Base-by-base conservation (phyloP, 441 rosid species). In the Iberis amara region DNA sequence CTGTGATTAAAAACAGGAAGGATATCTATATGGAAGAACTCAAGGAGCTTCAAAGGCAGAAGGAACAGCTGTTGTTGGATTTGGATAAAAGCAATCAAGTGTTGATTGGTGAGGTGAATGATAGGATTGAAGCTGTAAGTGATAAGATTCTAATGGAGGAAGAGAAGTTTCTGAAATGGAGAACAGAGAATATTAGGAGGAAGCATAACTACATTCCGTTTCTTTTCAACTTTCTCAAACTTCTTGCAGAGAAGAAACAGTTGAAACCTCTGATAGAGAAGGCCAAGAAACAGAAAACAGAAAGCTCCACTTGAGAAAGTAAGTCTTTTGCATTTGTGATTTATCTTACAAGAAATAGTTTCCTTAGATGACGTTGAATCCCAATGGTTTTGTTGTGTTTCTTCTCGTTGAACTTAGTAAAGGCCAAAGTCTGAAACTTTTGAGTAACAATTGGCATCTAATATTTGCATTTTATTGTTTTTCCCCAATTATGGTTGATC, bases 161-260 rank as follows among this genome's bases (percentile, higher is more conserved):
- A 69, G 98, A 91, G 55, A 91, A 91, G 61, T 88, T 82, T 70
- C 83, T 76, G 77, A 85, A 80, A 63, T 91, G 98, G 98, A 91
- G 82, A 64, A 88, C 94, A 0, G 98, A 91, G 66, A 91, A 91
- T 53, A 76, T 85, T 21, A 69, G 98, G 13, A 73, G 98, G 82
- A 91, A 88, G 73, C 96, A 91, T 69, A 91, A 91, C 61, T 88
- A 91, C 69, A 91, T 91, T 40, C 98, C 98, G 15, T 91, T 91
- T 61, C 55, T 91, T 68, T 91, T 91, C 59, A 88, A 88, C 73
- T 91, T 91, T 74, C 89, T 91, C 41, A 91, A 91, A 75, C 82
- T 91, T 72, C 95, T 91, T 5, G 96, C 98, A 0, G 96, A 88
- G 70, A 91, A 91, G 89, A 91, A 88, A 85, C 98, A 91, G 76